Evolutionary conservation across 345 rosid species (phyloP), one percentile per base, ranked within the genome.

Genomic region (Eucalyptus paniculata): DNA sequence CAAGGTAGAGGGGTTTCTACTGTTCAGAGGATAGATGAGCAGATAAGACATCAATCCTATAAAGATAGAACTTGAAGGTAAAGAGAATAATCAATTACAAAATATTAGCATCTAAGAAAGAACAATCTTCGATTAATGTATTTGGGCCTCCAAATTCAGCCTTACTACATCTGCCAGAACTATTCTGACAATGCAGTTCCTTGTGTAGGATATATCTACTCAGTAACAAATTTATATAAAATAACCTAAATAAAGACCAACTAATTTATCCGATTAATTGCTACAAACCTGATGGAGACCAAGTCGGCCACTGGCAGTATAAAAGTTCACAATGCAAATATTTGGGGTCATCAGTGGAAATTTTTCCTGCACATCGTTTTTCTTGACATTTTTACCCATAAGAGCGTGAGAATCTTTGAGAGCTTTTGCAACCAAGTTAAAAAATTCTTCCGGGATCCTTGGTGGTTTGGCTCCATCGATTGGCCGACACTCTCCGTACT

Each of bases 201-300:
- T 19, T 40, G 47, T 23, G 24, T 6, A 77, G 85, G 47, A 40
- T 77, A 77, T 40, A 77, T 21, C 47, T 12, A 12, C 47, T 77
- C 13, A 40, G 85, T 77, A 44, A 50, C 28, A 9, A 86, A 45
- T 86, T 28, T 8, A 47, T 85, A 86, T 18, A 50, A 56, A 54
- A 50, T 2, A 32, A 51, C 62, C 67, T 32, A 51, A 56, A 86
- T 53, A 53, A 50, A 50, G 88, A 86, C 28, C 88, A 6, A 53
- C 13, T 58, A 50, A 34, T 58, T 26, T 26, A 34, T 37, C 89
- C 17, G 50, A 65, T 86, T 34, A 82, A 18, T 87, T 34, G 32
- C 47, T 40, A 40, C 92, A 56, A 90, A 97, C 99, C 99, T 94
- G 96, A 93, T 97, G 99, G 40, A 97, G 97, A 65, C 99, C 99